These are phyloP conservation scores for Rhododendron vialii DNA, from an alignment of 148 eudicot genomes.

Conservation along the genomic window DNA sequence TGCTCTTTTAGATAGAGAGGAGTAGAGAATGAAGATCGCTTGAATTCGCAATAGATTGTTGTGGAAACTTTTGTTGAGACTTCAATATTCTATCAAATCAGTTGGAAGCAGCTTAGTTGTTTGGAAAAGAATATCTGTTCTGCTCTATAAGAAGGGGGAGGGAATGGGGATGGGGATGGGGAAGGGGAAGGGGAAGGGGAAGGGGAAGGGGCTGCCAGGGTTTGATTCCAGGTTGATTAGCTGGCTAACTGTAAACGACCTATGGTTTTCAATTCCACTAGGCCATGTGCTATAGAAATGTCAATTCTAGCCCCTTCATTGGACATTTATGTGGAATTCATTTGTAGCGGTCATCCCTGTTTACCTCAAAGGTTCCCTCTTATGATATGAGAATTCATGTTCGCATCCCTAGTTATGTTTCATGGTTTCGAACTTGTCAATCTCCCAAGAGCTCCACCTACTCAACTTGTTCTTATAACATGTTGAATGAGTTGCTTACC, in stretches of 20 bases:
- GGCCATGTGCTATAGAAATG: not conserved
- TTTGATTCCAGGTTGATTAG: not conserved
- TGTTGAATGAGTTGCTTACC: not conserved
- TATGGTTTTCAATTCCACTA: not conserved
- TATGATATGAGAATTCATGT: not conserved
- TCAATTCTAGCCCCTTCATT: not conserved
- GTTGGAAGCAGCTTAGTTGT: not conserved
- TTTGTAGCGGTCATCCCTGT: not conserved
- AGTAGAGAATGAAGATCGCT: not conserved
- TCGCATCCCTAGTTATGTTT: not conserved
- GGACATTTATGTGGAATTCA: not conserved
- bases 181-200: not conserved
- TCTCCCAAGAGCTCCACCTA: not conserved
- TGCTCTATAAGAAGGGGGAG: not conserved
- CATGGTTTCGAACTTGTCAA: not conserved
- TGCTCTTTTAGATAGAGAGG: not conserved
- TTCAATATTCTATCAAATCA: not conserved
- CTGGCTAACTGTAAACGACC: not conserved
- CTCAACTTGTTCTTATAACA: not conserved
- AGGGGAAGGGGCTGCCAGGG: not conserved
- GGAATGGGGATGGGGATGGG: not conserved
- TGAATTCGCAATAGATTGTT: not conserved
- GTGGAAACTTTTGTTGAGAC: not conserved
- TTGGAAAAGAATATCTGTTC: not conserved
- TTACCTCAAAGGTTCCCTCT: not conserved